Evolutionary conservation across 805 yeast genomes (phyloP), one percentile per base, ranked within the genome.

Genomic region (Candida ascalaphidarum): DNA sequence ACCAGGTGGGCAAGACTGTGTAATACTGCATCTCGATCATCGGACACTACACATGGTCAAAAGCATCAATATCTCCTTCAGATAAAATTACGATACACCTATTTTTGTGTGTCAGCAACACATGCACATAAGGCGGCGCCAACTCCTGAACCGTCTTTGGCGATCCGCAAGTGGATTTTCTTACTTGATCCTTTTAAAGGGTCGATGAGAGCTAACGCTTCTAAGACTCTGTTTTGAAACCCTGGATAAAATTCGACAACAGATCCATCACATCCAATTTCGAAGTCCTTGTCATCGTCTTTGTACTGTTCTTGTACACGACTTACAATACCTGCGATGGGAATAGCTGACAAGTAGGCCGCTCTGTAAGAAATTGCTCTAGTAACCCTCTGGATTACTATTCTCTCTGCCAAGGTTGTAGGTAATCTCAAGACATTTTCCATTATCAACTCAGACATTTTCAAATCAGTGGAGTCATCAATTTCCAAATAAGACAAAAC

Each of bases 61-160:
- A n/a, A n/a, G n/a, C n/a, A n/a, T n/a, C n/a, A n/a, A n/a, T n/a
- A n/a, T n/a, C n/a, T n/a, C n/a, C n/a, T n/a, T n/a, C n/a, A n/a
- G n/a, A n/a, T n/a, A n/a, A n/a, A n/a, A n/a, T n/a, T n/a, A n/a
- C n/a, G n/a, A n/a, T n/a, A n/a, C n/a, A n/a, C n/a, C n/a, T n/a
- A n/a, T n/a, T n/a, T n/a, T n/a, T n/a, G n/a, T n/a, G n/a, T n/a
- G 18, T 17, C 8, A 17, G 52, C 48, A 14, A 48, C 40, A 39
- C 63, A 50, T 8, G 96, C 96, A 61, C 96, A 84, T 36, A 89
- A 64, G 2, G 97, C 97, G 25, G 96, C 97, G 40, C 98, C 98
- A 24, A 88, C 95, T 35, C 96, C 95, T 32, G 94, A 80, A 26
- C 97, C 97, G 48, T 92, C 97, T 53, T 84, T 83, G 17, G 96